A percentile compares a stretch with the other conserved stretches of the same genome.
Conservation (phyloP, 2,329 filamentous ascomycete genomes). For the Cladorrhinum sp. region DNA sequence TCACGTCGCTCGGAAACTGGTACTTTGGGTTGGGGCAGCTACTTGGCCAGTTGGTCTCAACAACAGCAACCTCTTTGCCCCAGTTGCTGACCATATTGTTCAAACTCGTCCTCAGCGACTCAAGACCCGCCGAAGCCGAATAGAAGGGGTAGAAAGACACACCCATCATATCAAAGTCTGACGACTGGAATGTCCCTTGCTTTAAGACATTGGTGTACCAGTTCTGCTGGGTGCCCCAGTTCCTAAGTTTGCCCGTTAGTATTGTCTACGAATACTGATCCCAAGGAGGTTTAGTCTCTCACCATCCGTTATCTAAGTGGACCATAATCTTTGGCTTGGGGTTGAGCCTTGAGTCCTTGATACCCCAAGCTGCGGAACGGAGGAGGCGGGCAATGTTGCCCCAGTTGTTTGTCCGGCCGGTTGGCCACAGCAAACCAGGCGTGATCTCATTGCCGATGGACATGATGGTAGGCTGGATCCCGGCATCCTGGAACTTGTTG, state of each 20-base stretch:
- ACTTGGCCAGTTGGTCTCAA: constrained; percentile 68
- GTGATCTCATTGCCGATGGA: constrained; percentile 74
- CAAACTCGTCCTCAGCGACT: constrained; percentile 53
- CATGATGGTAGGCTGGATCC: constrained; percentile 58
- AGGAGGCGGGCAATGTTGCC: constrained; percentile 62
- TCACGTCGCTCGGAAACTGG: constrained; percentile 59
- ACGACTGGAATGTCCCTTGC: constrained; percentile 45
- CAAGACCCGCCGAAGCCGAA: constrained; percentile 55
- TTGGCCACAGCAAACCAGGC: constrained; percentile 63
- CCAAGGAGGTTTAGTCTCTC: not conserved
- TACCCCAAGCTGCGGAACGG: constrained; percentile 60
- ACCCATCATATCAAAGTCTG: constrained; percentile 69
- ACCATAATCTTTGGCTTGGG: constrained; percentile 68
- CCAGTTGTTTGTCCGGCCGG: constrained; percentile 53
- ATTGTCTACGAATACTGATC: not conserved
- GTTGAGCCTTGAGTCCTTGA: constrained; percentile 59
- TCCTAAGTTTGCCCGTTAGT: constrained; percentile 33
- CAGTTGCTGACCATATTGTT: constrained; percentile 59
- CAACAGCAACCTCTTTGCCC: constrained; percentile 65
- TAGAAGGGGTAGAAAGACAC: constrained; percentile 75
- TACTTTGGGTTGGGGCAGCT: constrained; percentile 57
- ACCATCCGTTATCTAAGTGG: constrained; percentile 71
- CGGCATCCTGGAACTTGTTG: constrained; percentile 56
- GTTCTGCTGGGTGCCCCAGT: constrained; percentile 62
- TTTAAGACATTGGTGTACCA: constrained; percentile 56